phyloP scores from a whole-genome alignment of 805 yeast genomes.

The Candida loeiensis region DNA sequence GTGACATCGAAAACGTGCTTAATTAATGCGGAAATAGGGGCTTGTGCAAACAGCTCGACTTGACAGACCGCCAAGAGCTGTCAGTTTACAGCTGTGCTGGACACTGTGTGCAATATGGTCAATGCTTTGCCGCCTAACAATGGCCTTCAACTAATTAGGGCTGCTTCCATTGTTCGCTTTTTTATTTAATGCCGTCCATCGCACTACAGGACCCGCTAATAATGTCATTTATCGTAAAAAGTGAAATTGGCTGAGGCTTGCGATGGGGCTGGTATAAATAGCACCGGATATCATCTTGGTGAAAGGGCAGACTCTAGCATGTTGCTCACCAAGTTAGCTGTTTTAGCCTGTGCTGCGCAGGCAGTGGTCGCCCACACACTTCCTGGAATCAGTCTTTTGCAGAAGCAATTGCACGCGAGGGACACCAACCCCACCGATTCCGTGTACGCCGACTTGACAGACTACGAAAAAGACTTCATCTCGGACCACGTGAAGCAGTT shows the following conservation, averaged over 20 bases:
- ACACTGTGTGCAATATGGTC: no score
- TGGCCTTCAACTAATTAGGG: no score
- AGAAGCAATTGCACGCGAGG: constrained; percentile 20
- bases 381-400: constrained; percentile 24
- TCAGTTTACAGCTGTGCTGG: no score
- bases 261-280: neutral
- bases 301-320: neutral
- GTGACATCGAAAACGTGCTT: neutral
- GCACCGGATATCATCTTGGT: neutral
- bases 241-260: no score
- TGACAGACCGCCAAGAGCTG: no score
- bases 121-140: no score
- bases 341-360: constrained; percentile 1
- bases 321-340: neutral
- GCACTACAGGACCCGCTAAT: neutral
- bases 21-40: neutral
- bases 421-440: constrained; percentile 22
- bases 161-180: no score
- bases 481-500: constrained; percentile 25
- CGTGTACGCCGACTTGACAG: constrained; percentile 23
- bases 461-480: constrained; percentile 28
- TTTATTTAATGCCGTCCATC: no score
- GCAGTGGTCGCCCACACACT: constrained; percentile 18
- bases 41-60: no score
- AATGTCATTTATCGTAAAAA: no score